These are phyloP conservation scores for Allomyces javanicus DNA, from an alignment of 192 early-diverging fungal species.

Conservation along the genomic window DNA sequence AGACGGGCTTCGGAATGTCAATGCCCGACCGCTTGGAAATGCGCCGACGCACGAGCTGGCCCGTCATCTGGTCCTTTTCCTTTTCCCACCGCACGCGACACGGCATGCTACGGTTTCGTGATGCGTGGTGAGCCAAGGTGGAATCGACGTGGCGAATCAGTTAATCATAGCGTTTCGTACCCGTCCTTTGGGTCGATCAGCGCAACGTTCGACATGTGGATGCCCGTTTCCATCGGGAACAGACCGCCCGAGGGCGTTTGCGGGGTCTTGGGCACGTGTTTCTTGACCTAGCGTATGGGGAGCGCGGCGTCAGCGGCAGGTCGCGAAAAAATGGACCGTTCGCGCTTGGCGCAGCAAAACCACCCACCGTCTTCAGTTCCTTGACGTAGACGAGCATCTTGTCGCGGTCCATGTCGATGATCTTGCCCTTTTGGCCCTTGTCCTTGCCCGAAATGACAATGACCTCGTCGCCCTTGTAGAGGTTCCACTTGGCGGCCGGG, in stretches of 20 bases:
- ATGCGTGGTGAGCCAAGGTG: background rate
- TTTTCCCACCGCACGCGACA: constrained; percentile 12
- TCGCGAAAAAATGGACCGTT: no score
- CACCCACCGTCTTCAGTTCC: constrained; percentile 26
- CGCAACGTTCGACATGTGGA: constrained; percentile 46
- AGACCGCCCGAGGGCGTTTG: constrained; percentile 30
- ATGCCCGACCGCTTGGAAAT: constrained; percentile 13
- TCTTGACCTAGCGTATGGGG: constrained; percentile 10
- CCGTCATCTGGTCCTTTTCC: constrained; percentile 4
- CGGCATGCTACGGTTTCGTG: constrained; percentile 8
- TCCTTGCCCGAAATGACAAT: constrained; percentile 40
- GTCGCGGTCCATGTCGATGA: constrained; percentile 36
- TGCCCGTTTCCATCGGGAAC: constrained; percentile 43
- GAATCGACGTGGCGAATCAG: no score
- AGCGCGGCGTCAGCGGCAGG: background rate
- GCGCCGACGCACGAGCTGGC: constrained; percentile 14
- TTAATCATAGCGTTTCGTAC: no score
- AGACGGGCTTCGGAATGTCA: constrained; percentile 14
- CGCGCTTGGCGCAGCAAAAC: background rate
- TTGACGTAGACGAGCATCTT: constrained; percentile 41
- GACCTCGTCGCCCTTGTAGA: constrained; percentile 39
- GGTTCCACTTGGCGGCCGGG: constrained; percentile 33
- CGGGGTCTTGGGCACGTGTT: constrained; percentile 30
- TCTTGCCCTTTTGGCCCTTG: constrained; percentile 38
- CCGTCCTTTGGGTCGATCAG: constrained; percentile 40